Conservation (phyloP, 805 yeast genomes). For the Helenozyma rhizophorensis region DNA sequence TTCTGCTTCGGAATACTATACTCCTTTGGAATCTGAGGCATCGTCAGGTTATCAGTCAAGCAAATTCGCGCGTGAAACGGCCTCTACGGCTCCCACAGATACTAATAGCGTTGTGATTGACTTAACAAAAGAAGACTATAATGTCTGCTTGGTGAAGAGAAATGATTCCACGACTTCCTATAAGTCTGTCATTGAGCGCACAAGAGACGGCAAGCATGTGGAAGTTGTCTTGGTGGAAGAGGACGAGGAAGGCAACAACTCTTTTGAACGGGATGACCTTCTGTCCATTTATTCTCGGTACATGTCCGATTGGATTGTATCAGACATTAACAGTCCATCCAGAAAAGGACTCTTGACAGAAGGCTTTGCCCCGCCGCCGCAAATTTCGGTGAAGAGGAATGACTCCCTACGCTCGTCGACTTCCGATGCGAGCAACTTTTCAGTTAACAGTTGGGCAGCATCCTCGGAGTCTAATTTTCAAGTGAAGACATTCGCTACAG, state of each 20-base stretch:
- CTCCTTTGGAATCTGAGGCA: conserved; percentile 9
- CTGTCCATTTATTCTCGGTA: conserved; percentile 41
- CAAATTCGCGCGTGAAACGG: conserved; percentile 23
- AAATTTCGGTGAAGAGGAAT: not conserved
- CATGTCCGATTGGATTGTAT: conserved; percentile 14
- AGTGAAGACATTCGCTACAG: conserved; percentile 9
- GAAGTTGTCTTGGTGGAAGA: conserved; percentile 43
- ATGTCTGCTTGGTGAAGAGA: conserved; percentile 33
- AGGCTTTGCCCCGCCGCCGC: too few species aligned
- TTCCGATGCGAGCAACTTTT: conserved; percentile 11
- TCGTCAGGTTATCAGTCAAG: conserved; percentile 30
- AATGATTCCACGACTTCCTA: conserved; percentile 33
- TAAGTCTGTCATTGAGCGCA: conserved; percentile 35
- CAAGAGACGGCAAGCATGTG: conserved; percentile 33
- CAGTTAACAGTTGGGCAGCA: conserved; percentile 15
- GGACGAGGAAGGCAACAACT: conserved; percentile 18
- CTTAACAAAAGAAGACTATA: conserved; percentile 37
- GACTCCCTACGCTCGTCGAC: conserved; percentile 6
- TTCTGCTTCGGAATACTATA: not conserved
- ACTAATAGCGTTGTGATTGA: conserved; percentile 38
- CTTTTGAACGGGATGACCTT: conserved; percentile 25
- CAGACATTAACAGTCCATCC: too few species aligned
- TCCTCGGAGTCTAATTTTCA: conserved; percentile 14
- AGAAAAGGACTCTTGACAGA: too few species aligned
- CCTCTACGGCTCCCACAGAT: conserved; percentile 27